phyloP scores from a whole-genome alignment of 768 basidiomycete genomes.

The Peribolospora baueri region DNA sequence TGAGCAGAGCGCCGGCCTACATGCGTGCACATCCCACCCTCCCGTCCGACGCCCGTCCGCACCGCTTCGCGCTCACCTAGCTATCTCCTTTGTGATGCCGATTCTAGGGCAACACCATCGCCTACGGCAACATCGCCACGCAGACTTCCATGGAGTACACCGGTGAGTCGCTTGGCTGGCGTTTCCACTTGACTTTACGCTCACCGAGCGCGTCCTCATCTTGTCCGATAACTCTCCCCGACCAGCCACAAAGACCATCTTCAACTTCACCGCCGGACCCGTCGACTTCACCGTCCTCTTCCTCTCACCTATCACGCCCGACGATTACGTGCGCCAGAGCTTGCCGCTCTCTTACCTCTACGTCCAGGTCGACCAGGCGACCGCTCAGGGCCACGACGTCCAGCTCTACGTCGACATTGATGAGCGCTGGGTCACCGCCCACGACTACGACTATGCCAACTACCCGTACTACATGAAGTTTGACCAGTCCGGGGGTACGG shows the following conservation, averaged over 20 bases:
- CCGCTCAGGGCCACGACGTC: slow-evolving; percentile 2
- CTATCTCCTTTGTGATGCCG: too few species aligned
- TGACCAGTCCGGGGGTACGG: not conserved
- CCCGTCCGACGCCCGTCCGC: too few species aligned
- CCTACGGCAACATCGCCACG: not conserved
- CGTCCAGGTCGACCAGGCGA: slow-evolving; percentile 3
- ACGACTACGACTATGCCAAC: slow-evolving; percentile 2
- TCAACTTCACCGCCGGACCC: slow-evolving; percentile 3
- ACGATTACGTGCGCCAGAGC: slow-evolving; percentile 10
- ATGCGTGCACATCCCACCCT: too few species aligned
- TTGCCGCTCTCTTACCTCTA: slow-evolving; percentile 11
- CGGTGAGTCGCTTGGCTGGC: too few species aligned
- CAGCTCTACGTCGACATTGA: slow-evolving; percentile 8
- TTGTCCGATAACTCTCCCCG: too few species aligned
- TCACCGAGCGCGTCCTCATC: too few species aligned
- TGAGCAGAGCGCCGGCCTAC: not conserved
- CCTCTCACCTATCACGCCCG: slow-evolving; percentile 9
- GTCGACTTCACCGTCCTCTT: slow-evolving; percentile 18
- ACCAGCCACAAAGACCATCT: slow-evolving; percentile 3
- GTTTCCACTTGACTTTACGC: too few species aligned
- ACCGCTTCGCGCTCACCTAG: not conserved
- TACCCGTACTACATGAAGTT: not conserved
- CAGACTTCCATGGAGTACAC: slow-evolving; percentile 5
- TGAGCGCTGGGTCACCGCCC: slow-evolving; percentile 6
- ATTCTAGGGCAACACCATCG: not conserved